phyloP scores from a whole-genome alignment of 2,329 filamentous ascomycete species.

The Diplodia sapinea region DNA sequence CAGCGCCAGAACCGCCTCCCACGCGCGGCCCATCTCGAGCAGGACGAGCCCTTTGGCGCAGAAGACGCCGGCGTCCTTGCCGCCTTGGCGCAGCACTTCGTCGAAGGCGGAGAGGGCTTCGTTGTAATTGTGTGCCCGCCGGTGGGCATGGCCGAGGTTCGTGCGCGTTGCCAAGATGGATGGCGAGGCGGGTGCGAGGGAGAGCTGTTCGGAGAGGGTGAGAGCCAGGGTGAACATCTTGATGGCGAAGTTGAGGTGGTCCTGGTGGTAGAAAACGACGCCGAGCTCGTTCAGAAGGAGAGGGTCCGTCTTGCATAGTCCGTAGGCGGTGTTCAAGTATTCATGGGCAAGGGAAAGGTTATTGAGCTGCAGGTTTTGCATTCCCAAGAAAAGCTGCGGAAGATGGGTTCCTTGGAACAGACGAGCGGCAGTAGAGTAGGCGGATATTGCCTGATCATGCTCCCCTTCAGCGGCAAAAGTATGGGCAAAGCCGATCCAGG shows the following conservation, averaged over 20 bases:
- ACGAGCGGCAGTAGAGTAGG: constrained; percentile 92
- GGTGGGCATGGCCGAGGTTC: constrained; percentile 87
- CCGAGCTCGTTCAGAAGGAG: constrained; percentile 94
- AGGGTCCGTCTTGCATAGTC: constrained; percentile 82
- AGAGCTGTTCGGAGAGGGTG: constrained; percentile 76
- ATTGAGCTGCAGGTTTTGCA: constrained; percentile 96
- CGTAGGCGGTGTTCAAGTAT: constrained; percentile 88
- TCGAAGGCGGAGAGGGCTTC: constrained; percentile 83
- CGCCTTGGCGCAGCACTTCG: constrained; percentile 80
- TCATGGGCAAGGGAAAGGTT: constrained; percentile 94
- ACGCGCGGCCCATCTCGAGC: constrained; percentile 74
- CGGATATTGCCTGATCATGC: constrained; percentile 96
- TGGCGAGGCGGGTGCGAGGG: constrained; percentile 69
- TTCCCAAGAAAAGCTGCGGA: constrained; percentile 92
- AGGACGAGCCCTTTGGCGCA: constrained; percentile 83
- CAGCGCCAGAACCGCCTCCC: constrained; percentile 79
- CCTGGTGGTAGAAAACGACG: constrained; percentile 93
- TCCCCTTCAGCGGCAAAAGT: constrained; percentile 98
- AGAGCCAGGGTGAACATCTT: constrained; percentile 80
- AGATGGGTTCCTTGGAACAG: constrained; percentile 97
- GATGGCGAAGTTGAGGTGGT: constrained; percentile 75
- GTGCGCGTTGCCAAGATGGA: constrained; percentile 84
- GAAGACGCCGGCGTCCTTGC: constrained; percentile 79
- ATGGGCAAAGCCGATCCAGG: constrained; percentile 98
- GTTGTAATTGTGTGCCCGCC: constrained; percentile 71